Percentiles rank a stretch among this genome's conserved stretches.
Evolutionary conservation across 2,329 filamentous ascomycete genomes (phyloP).

Genomic region (Tolypocladium amazonense): DNA sequence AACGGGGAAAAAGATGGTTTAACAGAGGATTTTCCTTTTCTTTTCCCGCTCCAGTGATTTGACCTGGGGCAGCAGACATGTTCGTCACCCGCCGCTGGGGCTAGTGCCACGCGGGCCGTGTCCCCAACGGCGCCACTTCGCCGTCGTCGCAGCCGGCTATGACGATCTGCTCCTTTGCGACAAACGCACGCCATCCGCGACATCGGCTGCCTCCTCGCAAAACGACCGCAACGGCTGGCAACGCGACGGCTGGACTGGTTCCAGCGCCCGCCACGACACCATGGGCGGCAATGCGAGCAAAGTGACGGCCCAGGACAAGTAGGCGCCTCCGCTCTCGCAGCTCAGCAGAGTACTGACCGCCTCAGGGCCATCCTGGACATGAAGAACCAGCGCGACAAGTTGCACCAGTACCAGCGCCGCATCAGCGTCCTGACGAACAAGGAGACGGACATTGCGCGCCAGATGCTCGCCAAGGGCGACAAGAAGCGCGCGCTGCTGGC

Average conservation of each 20-base stretch:
- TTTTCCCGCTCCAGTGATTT: too few species aligned
- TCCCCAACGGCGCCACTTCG: neutral
- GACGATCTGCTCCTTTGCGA: conserved; percentile 1
- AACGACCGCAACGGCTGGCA: neutral
- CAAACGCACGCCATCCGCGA: neutral
- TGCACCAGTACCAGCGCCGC: conserved; percentile 90
- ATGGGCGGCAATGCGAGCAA: conserved; percentile 49
- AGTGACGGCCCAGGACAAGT: conserved; percentile 76
- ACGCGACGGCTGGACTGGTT: conserved; percentile 2
- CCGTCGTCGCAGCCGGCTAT: neutral
- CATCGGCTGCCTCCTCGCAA: neutral
- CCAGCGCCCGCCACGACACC: conserved; percentile 2
- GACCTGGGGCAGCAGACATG: neutral
- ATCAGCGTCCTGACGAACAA: conserved; percentile 77
- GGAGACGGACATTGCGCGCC: conserved; percentile 76
- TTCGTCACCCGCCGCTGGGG: neutral
- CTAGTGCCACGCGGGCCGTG: neutral
- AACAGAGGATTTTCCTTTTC: neutral
- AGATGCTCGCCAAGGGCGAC: conserved; percentile 72
- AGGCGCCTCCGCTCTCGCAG: conserved; percentile 13
- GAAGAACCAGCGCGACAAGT: conserved; percentile 93
- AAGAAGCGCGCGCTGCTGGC: conserved; percentile 76
- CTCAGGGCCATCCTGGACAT: conserved; percentile 88
- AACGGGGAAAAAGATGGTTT: neutral
- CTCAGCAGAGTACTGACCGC: conserved; percentile 2